These are phyloP conservation scores for Wickerhamiella kurtzmanii DNA, from an alignment of 805 yeast species.

Conservation along the genomic window DNA sequence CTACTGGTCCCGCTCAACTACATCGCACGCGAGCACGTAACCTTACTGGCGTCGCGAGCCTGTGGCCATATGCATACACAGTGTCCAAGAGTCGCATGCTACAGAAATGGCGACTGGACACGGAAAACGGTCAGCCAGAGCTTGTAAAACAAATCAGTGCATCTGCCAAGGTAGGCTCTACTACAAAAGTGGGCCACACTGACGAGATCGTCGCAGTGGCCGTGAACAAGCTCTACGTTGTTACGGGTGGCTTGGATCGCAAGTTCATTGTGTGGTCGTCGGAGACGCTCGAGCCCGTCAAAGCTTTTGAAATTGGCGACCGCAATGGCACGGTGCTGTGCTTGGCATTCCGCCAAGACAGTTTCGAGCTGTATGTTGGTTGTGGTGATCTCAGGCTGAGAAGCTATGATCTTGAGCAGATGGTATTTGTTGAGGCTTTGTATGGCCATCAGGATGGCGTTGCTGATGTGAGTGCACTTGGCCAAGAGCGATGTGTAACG, in stretches of 20 bases:
- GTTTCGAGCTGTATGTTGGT: constrained; percentile 81
- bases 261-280: constrained; percentile 76
- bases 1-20: constrained; percentile 18
- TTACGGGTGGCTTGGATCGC: constrained; percentile 81
- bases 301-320: constrained; percentile 63
- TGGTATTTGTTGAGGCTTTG: constrained; percentile 76
- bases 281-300: constrained; percentile 60
- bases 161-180: constrained; percentile 18
- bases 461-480: constrained; percentile 64
- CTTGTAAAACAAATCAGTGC: constrained; percentile 41
- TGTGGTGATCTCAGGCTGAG: constrained; percentile 87
- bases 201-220: constrained; percentile 69
- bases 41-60: constrained; percentile 33
- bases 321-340: constrained; percentile 60
- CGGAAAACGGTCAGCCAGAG: constrained; percentile 41
- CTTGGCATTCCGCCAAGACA: constrained; percentile 59
- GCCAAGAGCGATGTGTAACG: constrained; percentile 83
- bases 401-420: constrained; percentile 72
- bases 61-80: constrained; percentile 54
- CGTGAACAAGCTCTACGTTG: constrained; percentile 72
- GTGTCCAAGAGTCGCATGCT: constrained; percentile 67
- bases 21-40: constrained; percentile 12
- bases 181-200: constrained; percentile 70
- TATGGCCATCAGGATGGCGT: constrained; percentile 94
- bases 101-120: constrained; percentile 57